Conservation (phyloP, 192 early-diverging fungal genomes). For the Podila epicladia region DNA sequence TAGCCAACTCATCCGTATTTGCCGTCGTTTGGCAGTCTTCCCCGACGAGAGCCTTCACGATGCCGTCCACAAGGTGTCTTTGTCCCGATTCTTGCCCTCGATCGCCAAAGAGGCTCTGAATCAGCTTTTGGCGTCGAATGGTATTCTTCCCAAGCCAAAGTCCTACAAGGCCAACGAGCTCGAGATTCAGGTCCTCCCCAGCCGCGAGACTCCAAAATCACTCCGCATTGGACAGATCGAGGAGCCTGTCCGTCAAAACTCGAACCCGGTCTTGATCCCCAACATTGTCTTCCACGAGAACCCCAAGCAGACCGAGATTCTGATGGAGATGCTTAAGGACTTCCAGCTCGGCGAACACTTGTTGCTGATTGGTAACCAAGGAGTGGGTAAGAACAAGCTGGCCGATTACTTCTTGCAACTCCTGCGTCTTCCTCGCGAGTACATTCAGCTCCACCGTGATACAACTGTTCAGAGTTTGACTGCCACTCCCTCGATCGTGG, state of each 20-base stretch:
- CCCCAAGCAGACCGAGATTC: conserved; percentile 72
- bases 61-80: conserved; percentile 70
- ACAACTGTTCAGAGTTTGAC: conserved; percentile 83
- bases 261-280: conserved; percentile 73
- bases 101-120: conserved; percentile 72
- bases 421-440: conserved; percentile 74
- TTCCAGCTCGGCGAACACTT: conserved; percentile 83
- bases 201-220: conserved; percentile 53
- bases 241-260: conserved; percentile 57
- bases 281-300: conserved; percentile 80
- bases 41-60: conserved; percentile 70
- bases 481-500: conserved; percentile 73
- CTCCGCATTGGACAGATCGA: conserved; percentile 65
- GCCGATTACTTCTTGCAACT: conserved; percentile 79
- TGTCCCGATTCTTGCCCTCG: conserved; percentile 79
- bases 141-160: conserved; percentile 56
- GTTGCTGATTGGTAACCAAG: conserved; percentile 86
- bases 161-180: conserved; percentile 47
- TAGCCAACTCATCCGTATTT: conserved; percentile 79
- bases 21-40: conserved; percentile 69
- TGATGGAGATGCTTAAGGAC: conserved; percentile 84
- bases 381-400: conserved; percentile 72
- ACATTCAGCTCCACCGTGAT: conserved; percentile 84
- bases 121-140: conserved; percentile 63
- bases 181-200: conserved; percentile 62